These are phyloP conservation scores for Drosera capensis DNA, from an alignment of 148 eudicot genomes.

Conservation along the genomic window DNA sequence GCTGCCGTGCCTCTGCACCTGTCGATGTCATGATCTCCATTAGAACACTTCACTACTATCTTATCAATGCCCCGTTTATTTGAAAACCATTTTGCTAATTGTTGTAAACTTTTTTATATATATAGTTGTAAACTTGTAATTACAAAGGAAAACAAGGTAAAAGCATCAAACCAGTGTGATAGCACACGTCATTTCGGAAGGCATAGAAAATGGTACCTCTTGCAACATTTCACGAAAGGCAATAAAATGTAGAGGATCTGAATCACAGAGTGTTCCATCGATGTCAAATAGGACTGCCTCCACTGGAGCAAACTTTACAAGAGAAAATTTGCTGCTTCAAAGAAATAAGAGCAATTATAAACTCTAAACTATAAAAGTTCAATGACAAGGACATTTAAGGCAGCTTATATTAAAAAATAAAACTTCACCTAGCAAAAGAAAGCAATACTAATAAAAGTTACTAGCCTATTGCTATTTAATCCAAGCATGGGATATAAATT, in stretches of 20 bases:
- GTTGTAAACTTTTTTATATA: no score
- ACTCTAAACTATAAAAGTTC: neutral
- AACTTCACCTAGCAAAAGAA: neutral
- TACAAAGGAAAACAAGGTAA: no score
- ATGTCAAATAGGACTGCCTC: constrained; percentile 77
- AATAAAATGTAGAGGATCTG: constrained; percentile 68
- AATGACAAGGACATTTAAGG: neutral
- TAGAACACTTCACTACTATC: no score
- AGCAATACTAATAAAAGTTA: neutral
- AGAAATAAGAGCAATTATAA: constrained; percentile 10
- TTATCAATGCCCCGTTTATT: no score
- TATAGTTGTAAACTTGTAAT: no score
- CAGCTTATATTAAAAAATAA: neutral
- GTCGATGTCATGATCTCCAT: no score
- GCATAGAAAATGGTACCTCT: constrained; percentile 28
- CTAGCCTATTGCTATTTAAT: no score
- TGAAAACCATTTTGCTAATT: no score
- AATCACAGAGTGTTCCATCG: constrained; percentile 92
- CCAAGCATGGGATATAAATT: no score
- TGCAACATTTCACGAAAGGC: constrained; percentile 82
- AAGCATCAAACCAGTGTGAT: no score
- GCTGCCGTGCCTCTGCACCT: no score
- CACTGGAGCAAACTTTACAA: constrained; percentile 59
- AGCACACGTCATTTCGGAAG: neutral
- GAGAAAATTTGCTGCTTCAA: constrained; percentile 28